Evolutionary conservation across 352 stramenopile genomes (phyloP), one percentile per base, ranked within the genome.

Genomic region (Globisporangium emineosum): DNA sequence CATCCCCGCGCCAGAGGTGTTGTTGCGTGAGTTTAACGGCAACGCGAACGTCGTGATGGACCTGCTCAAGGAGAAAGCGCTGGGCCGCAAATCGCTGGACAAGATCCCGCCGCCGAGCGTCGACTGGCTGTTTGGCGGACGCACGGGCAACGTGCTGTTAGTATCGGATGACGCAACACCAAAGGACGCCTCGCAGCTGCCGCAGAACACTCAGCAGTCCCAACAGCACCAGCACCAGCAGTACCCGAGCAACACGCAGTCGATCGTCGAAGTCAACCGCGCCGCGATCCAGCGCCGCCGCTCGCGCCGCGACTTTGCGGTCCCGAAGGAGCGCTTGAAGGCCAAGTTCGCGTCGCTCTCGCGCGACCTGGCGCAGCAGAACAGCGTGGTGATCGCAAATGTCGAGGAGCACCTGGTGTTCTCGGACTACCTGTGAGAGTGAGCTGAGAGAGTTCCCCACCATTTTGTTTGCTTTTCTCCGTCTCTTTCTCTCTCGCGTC

Each of bases 361-460:
- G 30, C 79, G 79, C 15, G 79, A 92, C 33, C 53, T 92, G 33
- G 76, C 69, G 9, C 72, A 70, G 58, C 78, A 79, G 67, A 77
- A 77, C 51, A 78, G 66, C 32, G 63, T 66, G 42, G 56, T 82
- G 8, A 63, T 75, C 32, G 65, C 75, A 27, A 76, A 77, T 51
- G 61, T 86, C 6, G 83, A 92, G 40, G 77, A 92, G 45, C 79
- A 89, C 64, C 65, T 90, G 32, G 72, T 86, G 45, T 89, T 90
- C 58, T 89, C 83, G n/a, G 83, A 92, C 65, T 90, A 92, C 58
- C 61, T 88, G 61, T 87, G 52, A 71, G 43, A 47, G 8, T 3
- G 37, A 45, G 15, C 19, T 3, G 17, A 30, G 27, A 17, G 29
- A 15, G 10, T 13, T 29, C 50, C n/a, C 13, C 25, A 9, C 21